Percentiles rank a stretch among this genome's conserved stretches.
Evolutionary conservation across 1,139 yeast species (phyloP).

Genomic region (Zygosaccharomyces sapae): DNA sequence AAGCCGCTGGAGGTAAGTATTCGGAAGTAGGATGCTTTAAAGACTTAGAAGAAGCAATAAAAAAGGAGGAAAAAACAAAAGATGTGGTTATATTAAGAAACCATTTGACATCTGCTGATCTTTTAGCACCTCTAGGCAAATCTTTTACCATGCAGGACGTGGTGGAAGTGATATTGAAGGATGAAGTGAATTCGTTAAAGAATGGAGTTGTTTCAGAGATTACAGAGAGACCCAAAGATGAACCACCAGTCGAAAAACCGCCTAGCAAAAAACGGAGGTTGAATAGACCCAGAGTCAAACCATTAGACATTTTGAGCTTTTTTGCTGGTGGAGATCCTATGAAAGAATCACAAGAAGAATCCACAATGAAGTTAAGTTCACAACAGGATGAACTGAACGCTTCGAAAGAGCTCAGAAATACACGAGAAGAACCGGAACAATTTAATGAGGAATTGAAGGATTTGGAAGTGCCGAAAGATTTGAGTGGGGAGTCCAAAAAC

Average conservation of each 20-base stretch:
- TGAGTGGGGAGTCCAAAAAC: no score
- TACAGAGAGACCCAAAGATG: not conserved
- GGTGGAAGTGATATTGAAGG: constrained; percentile 8
- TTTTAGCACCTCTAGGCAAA: not conserved
- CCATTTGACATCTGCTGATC: not conserved
- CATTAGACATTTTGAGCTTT: constrained; percentile 36
- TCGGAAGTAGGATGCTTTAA: not conserved
- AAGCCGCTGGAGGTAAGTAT: constrained; percentile 9
- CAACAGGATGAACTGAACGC: not conserved
- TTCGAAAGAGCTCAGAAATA: not conserved
- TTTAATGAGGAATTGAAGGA: not conserved
- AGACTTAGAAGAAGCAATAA: not conserved
- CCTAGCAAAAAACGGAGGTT: constrained; percentile 21
- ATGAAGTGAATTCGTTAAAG: constrained; percentile 7
- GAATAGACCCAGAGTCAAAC: constrained; percentile 28
- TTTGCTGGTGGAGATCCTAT: constrained; percentile 38
- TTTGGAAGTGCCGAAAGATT: no score
- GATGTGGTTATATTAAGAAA: not conserved
- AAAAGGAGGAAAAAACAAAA: not conserved
- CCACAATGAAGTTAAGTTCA: not conserved
- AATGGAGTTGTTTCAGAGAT: not conserved
- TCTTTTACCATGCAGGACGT: constrained; percentile 15
- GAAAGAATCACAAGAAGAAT: not conserved
- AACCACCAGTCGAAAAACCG: not conserved
- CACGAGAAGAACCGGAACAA: not conserved